Conservation (phyloP, 257 asterid genomes). For the Thymus quinquecostatus region DNA sequence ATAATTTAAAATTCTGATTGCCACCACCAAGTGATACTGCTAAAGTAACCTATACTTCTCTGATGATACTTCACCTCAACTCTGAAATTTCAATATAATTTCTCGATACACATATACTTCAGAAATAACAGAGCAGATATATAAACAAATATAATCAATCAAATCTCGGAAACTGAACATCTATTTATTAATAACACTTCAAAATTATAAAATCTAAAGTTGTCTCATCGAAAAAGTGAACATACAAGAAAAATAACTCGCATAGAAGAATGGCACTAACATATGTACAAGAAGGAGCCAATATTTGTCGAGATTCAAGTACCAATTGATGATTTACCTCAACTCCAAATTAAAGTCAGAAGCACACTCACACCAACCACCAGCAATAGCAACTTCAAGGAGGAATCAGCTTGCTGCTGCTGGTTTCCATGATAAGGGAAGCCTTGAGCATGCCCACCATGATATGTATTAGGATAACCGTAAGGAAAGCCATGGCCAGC, state of each 20-base stretch:
- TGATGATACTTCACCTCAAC: slow-evolving; percentile 1
- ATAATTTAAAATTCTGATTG: too few species aligned
- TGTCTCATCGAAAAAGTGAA: slow-evolving; percentile 17
- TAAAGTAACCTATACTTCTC: neutral
- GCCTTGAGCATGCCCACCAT: slow-evolving; percentile 56
- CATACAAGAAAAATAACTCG: slow-evolving; percentile 23
- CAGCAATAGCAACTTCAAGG: slow-evolving; percentile 59
- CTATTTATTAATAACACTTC: slow-evolving; percentile 17
- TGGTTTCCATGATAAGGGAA: slow-evolving; percentile 51
- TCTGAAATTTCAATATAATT: neutral
- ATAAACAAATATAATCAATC: slow-evolving; percentile 8
- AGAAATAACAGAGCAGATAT: neutral
- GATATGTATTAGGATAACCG: slow-evolving; percentile 56
- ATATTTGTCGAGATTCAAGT: slow-evolving; percentile 14
- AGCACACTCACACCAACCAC: slow-evolving; percentile 63
- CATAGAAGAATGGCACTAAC: slow-evolving; percentile 29
- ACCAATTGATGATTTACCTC: slow-evolving; percentile 42
- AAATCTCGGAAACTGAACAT: neutral
- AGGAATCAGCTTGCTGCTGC: slow-evolving; percentile 74
- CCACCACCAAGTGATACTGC: neutral
- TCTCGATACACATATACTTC: slow-evolving; percentile 7
- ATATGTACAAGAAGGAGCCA: slow-evolving; percentile 18
- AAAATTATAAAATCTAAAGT: neutral
- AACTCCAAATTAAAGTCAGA: slow-evolving; percentile 61
- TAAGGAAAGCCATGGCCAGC: slow-evolving; percentile 61